A percentile compares a stretch with the other conserved stretches of the same genome.
These are phyloP conservation scores for Flaveria floridana DNA, from an alignment of 140 eudicot species.

Conservation along the genomic window DNA sequence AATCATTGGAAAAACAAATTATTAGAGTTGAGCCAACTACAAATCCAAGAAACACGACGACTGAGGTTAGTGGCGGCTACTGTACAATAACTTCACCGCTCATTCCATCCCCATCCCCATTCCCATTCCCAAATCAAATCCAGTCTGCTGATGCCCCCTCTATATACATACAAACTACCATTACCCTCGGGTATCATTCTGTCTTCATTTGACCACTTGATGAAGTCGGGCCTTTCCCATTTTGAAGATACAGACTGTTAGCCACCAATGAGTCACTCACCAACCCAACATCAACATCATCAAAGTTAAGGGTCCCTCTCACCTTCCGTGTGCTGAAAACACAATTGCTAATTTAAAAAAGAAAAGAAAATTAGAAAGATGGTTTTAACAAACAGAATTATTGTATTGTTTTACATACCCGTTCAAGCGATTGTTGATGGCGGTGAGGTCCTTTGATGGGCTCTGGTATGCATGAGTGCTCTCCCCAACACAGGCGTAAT, in stretches of 20 bases:
- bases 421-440: slow-evolving; percentile 85
- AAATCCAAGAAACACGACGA: slow-evolving; percentile 18
- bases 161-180: slow-evolving; percentile 29
- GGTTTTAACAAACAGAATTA: not conserved
- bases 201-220: slow-evolving; percentile 53
- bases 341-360: not conserved
- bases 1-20: slow-evolving; percentile 16
- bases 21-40: slow-evolving; percentile 28
- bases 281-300: slow-evolving; percentile 76
- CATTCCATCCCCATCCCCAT: slow-evolving; percentile 49
- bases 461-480: slow-evolving; percentile 98
- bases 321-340: slow-evolving; percentile 54
- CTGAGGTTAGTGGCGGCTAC: slow-evolving; percentile 68
- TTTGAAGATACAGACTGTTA: slow-evolving; percentile 67
- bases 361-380: not conserved
- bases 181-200: slow-evolving; percentile 42
- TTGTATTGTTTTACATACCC: slow-evolving; percentile 39
- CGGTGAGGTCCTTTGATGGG: slow-evolving; percentile 90
- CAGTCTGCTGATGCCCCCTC: slow-evolving; percentile 18
- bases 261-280: slow-evolving; percentile 92
- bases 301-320: slow-evolving; percentile 71
- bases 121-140: slow-evolving; percentile 26
- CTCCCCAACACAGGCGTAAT: slow-evolving; percentile 97
- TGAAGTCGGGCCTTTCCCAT: slow-evolving; percentile 49
- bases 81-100: slow-evolving; percentile 68